Evolutionary conservation across 1,284 basidiomycete genomes (phyloP).

Genomic region (Amylostereum chailletii): DNA sequence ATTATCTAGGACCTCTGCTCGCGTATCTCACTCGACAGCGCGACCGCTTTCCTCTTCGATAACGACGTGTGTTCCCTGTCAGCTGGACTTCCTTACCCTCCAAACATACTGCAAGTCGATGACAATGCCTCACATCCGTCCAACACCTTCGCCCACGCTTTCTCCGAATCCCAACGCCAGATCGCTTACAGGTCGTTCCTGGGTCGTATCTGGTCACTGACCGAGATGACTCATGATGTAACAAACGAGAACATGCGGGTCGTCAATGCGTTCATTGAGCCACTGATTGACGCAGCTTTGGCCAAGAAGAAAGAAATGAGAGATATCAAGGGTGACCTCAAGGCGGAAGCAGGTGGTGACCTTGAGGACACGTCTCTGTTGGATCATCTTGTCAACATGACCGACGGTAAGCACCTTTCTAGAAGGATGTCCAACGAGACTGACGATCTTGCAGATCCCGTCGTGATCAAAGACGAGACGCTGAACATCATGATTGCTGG

Average conservation of each 20-base stretch:
- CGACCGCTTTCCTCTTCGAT: slow-evolving; percentile 43
- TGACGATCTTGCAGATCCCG: slow-evolving; percentile 17
- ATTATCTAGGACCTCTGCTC: slow-evolving; percentile 29
- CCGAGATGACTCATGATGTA: slow-evolving; percentile 6
- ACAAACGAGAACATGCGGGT: slow-evolving; percentile 3
- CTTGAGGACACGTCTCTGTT: slow-evolving; percentile 27
- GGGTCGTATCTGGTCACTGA: slow-evolving; percentile 7
- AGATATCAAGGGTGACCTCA: not conserved
- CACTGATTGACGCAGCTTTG: slow-evolving; percentile 9
- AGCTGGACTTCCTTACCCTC: slow-evolving; percentile 33
- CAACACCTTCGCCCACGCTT: slow-evolving; percentile 9
- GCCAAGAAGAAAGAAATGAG: slow-evolving; percentile 1
- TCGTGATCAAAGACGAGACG: slow-evolving; percentile 31
- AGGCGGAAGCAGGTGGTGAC: slow-evolving; percentile 10
- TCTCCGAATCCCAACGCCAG: slow-evolving; percentile 5
- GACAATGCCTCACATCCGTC: slow-evolving; percentile 1
- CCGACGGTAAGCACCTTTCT: slow-evolving; percentile 21
- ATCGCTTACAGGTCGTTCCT: not conserved
- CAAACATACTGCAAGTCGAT: not conserved
- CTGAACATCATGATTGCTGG: slow-evolving; percentile 40
- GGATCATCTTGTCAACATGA: slow-evolving; percentile 30
- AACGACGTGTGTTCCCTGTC: slow-evolving; percentile 31
- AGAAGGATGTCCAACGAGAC: not conserved
- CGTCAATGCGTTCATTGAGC: slow-evolving; percentile 9
- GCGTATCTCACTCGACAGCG: slow-evolving; percentile 49